A percentile compares a stretch with the other conserved stretches of the same genome.
These are phyloP conservation scores for Magnusiomyces magnusii DNA, from an alignment of 1,139 yeast species.

Conservation along the genomic window DNA sequence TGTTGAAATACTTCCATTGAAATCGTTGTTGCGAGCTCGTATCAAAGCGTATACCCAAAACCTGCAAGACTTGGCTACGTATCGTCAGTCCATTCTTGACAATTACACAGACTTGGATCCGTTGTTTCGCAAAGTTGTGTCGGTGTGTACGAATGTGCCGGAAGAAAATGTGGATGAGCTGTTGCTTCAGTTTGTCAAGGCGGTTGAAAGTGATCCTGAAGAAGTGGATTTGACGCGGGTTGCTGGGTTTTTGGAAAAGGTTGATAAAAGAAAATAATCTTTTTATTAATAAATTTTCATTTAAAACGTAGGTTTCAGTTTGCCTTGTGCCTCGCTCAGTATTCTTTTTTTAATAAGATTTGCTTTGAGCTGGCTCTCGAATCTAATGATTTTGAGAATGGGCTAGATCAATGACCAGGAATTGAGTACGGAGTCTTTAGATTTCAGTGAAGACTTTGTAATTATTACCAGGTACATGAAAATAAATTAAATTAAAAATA, in stretches of 20 bases:
- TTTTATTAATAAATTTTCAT: neutral
- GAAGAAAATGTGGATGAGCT: conserved; percentile 71
- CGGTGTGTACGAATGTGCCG: conserved; percentile 83
- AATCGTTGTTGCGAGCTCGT: conserved; percentile 61
- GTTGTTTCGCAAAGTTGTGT: conserved; percentile 82
- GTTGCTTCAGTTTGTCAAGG: conserved; percentile 77
- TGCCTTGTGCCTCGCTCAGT: conserved; percentile 33
- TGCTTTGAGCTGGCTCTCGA: conserved; percentile 23
- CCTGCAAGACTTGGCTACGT: neutral
- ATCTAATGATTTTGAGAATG: neutral
- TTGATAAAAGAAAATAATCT: conserved; percentile 23
- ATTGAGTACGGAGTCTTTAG: conserved; percentile 7
- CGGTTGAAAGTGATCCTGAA: conserved; percentile 78
- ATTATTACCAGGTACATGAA: neutral
- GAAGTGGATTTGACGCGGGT: conserved; percentile 52
- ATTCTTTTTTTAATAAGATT: conserved; percentile 10
- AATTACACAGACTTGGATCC: conserved; percentile 52
- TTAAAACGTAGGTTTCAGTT: conserved; percentile 2
- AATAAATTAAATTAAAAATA: neutral
- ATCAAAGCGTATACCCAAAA: conserved; percentile 44
- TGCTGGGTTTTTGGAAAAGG: conserved; percentile 41
- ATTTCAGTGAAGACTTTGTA: conserved; percentile 5
- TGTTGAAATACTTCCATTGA: conserved; percentile 41
- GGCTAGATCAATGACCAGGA: conserved; percentile 5
- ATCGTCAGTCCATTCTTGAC: neutral